Base-by-base conservation (phyloP, 2,329 filamentous ascomycete species). In the Cordyceps militaris region DNA sequence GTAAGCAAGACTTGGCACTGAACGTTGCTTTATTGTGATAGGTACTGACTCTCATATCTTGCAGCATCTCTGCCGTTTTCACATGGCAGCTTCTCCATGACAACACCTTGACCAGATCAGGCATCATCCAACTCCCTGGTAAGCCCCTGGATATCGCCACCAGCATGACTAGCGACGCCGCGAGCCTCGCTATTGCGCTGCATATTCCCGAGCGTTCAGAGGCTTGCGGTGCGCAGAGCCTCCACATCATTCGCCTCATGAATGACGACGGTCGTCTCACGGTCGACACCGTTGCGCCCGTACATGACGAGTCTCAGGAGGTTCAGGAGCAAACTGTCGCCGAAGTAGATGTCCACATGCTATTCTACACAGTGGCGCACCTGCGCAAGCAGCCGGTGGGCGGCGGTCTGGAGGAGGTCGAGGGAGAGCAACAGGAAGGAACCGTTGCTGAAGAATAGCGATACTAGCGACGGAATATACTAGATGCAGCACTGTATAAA, bases 61-160 rank as follows among this genome's bases (percentile, higher is more conserved):
- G 30, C 61, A 84, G 79, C 36, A 68, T 81, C 56, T 80, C 84
- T 59, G 88, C 79, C 42, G 72, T 95, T 9, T 85, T 93, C 69
- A 73, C 81, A 57, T 88, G 87, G 73, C 71, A 73, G n/a, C 74
- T 88, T 38, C 67, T 63, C 6, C 60, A 68, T 1, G 69, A 80
- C 50, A 79, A 79, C 60, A 70, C 67, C 14, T 74, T 90, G 42
- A 69, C 73, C 9, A 74, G 80, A 60, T 78, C 52, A 66, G 62
- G 69, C 53, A 62, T 70, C 59, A 73, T 90, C 55, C 69, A 75
- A 40, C 69, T 90, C 4, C 74, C 78, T 2, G 87, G 87, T 8
- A 91, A 89, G 64, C 80, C 85, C 1, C 78, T 93, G 4, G 81
- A 85, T 65, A 65, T 79, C 11, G 65, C 70, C 28, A 60, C 71